phyloP scores from a whole-genome alignment of 306 rosid species.

The Malus sieversii region DNA sequence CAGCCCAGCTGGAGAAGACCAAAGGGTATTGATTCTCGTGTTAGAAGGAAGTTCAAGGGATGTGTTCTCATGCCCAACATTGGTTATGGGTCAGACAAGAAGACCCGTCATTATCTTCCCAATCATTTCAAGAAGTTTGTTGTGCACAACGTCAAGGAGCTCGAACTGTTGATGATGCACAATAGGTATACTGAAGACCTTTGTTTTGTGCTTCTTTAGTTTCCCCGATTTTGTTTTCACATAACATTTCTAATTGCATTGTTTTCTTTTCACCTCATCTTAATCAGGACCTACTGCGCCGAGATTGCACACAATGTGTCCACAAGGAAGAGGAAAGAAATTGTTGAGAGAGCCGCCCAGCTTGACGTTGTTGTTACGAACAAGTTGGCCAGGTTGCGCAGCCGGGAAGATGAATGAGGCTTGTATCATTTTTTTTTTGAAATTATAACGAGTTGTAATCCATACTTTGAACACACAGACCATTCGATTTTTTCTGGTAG shows the following conservation, averaged over 20 bases:
- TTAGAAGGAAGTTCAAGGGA: slow-evolving; percentile 78
- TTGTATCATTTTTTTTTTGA: neutral
- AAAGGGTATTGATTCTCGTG: slow-evolving; percentile 86
- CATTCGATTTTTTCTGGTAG: slow-evolving; percentile 26
- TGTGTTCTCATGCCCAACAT: slow-evolving; percentile 62
- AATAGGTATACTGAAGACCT: slow-evolving; percentile 33
- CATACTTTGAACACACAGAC: neutral
- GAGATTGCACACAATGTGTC: slow-evolving; percentile 82
- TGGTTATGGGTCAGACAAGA: slow-evolving; percentile 80
- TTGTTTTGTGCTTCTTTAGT: neutral
- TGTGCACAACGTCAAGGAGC: slow-evolving; percentile 63
- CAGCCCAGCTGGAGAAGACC: slow-evolving; percentile 75
- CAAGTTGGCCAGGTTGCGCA: slow-evolving; percentile 77
- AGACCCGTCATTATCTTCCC: slow-evolving; percentile 71
- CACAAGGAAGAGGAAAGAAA: slow-evolving; percentile 70
- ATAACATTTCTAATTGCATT: neutral
- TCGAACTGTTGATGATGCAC: slow-evolving; percentile 70
- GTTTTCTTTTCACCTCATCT: neutral
- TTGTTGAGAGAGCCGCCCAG: slow-evolving; percentile 77
- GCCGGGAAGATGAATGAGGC: slow-evolving; percentile 81
- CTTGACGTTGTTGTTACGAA: slow-evolving; percentile 86
- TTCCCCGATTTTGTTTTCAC: neutral
- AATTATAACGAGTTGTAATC: neutral
- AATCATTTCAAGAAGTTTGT: slow-evolving; percentile 80
- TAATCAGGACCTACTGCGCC: slow-evolving; percentile 66